Evolutionary conservation across 805 yeast genomes (phyloP).

Genomic region (Candida methanosorbosa): DNA sequence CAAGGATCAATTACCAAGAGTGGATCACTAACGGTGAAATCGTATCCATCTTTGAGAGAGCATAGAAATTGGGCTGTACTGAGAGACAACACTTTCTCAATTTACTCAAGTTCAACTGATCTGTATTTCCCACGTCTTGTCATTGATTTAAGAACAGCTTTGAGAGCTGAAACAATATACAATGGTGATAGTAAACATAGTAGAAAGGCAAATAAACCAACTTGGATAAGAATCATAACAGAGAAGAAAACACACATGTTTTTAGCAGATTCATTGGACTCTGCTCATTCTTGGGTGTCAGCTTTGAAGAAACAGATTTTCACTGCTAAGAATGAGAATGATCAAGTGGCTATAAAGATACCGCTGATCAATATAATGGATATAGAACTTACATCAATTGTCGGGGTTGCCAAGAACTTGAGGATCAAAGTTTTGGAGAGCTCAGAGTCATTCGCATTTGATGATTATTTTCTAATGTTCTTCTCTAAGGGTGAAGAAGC

Average conservation of each 20-base stretch:
- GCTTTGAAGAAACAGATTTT: constrained; percentile 69
- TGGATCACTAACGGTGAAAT: constrained; percentile 41
- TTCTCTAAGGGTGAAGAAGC: constrained; percentile 43
- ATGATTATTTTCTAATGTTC: constrained; percentile 63
- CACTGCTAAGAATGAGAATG: constrained; percentile 58
- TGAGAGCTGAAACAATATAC: constrained; percentile 45
- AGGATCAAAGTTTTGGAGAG: constrained; percentile 55
- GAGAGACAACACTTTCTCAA: constrained; percentile 56
- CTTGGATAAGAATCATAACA: constrained; percentile 53
- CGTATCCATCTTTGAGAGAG: constrained; percentile 27
- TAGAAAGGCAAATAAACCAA: constrained; percentile 17
- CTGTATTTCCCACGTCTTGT: constrained; percentile 76
- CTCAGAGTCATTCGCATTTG: constrained; percentile 44
- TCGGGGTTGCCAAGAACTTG: constrained; percentile 49
- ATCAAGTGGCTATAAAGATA: constrained; percentile 67
- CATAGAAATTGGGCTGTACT: constrained; percentile 76
- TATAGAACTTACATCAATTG: constrained; percentile 44
- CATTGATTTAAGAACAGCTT: constrained; percentile 60
- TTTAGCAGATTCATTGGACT: constrained; percentile 60
- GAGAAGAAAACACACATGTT: constrained; percentile 52
- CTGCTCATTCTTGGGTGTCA: constrained; percentile 79
- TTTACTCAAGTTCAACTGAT: constrained; percentile 66
- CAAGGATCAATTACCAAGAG: constrained; percentile 34
- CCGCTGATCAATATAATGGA: constrained; percentile 65
- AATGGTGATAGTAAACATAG: constrained; percentile 13